Percentiles rank a stretch among this genome's conserved stretches.
These are phyloP conservation scores for Exidia glandulosa DNA, from an alignment of 768 basidiomycete genomes.

Conservation along the genomic window DNA sequence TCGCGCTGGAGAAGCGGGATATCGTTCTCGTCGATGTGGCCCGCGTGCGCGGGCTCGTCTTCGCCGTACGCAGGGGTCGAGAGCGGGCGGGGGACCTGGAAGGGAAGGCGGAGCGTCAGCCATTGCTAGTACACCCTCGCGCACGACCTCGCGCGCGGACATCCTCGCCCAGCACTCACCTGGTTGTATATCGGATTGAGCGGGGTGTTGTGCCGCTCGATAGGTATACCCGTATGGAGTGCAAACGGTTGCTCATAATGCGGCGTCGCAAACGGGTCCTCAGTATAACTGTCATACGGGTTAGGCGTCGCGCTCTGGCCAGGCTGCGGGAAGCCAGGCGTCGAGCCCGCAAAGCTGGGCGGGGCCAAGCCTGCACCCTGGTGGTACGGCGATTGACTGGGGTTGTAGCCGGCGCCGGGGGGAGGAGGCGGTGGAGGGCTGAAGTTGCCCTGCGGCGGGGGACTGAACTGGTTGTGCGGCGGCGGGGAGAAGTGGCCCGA, in stretches of 20 bases:
- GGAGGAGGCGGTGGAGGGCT: not conserved
- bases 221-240: not conserved
- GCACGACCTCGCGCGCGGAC: too few relatives aligned
- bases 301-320: not conserved
- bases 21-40: not conserved
- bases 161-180: too few relatives aligned
- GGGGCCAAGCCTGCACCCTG: too few relatives aligned
- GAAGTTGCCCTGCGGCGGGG: not conserved
- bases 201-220: not conserved
- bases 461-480: not conserved
- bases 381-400: not conserved
- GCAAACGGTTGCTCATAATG: not conserved
- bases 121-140: too few relatives aligned
- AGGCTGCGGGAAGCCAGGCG: too few relatives aligned
- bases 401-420: not conserved
- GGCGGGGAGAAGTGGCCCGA: too few relatives aligned
- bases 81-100: not conserved
- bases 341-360: too few relatives aligned
- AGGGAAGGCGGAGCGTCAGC: too few relatives aligned
- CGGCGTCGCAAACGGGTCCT: not conserved
- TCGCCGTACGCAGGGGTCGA: not conserved
- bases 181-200: not conserved
- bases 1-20: conserved; percentile 5
- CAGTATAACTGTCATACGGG: not conserved
- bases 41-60: not conserved